phyloP scores from a whole-genome alignment of 1,284 basidiomycete species.

The Taiwanofungus camphoratus region DNA sequence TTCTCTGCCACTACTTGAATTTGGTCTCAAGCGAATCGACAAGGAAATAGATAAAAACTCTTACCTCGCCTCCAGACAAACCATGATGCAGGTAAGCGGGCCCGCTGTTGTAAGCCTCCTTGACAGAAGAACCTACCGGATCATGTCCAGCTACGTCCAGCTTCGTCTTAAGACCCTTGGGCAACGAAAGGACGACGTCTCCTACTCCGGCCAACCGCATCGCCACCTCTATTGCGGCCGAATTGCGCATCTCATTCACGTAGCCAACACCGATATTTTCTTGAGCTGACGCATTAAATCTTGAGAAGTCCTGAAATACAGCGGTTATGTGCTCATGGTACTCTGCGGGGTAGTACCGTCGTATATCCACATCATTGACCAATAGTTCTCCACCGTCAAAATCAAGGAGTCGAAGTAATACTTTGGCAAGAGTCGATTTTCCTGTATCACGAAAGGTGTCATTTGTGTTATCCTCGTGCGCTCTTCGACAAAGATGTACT shows the following conservation, averaged over 20 bases:
- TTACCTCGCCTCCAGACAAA: slow-evolving; percentile 73
- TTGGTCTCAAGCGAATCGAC: background rate
- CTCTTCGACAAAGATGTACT: slow-evolving; percentile 19
- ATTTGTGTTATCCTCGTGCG: background rate
- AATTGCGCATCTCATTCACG: slow-evolving; percentile 49
- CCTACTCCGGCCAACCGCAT: slow-evolving; percentile 63
- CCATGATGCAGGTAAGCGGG: slow-evolving; percentile 45
- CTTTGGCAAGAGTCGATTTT: slow-evolving; percentile 78
- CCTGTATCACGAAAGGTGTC: slow-evolving; percentile 35
- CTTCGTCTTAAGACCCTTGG: slow-evolving; percentile 60
- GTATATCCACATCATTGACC: slow-evolving; percentile 65
- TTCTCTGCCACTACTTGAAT: slow-evolving; percentile 68
- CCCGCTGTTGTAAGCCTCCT: slow-evolving; percentile 16
- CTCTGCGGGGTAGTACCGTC: slow-evolving; percentile 55
- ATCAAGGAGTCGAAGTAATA: slow-evolving; percentile 71
- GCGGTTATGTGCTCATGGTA: slow-evolving; percentile 68
- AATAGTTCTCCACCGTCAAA: slow-evolving; percentile 59
- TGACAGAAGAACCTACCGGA: slow-evolving; percentile 37
- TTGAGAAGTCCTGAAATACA: slow-evolving; percentile 81
- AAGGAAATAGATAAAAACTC: slow-evolving; percentile 15
- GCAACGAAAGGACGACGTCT: slow-evolving; percentile 53
- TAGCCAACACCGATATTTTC: slow-evolving; percentile 78
- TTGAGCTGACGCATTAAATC: slow-evolving; percentile 65
- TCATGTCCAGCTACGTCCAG: slow-evolving; percentile 59
- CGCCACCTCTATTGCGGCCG: slow-evolving; percentile 51